These are phyloP conservation scores for Cryptococcus maquisensis DNA, from an alignment of 1,284 basidiomycete genomes.

Conservation along the genomic window DNA sequence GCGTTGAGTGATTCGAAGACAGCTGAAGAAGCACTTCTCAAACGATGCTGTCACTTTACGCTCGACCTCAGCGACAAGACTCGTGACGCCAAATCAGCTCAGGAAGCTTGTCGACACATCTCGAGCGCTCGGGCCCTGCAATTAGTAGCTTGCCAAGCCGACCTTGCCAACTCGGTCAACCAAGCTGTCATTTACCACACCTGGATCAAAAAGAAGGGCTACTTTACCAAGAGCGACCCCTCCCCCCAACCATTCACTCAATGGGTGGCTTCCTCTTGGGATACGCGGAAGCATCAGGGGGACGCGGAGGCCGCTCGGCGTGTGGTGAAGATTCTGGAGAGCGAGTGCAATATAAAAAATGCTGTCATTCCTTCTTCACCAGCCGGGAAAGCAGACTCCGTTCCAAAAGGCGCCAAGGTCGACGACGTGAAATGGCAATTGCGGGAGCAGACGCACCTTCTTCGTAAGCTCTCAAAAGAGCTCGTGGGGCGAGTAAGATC, in stretches of 20 bases:
- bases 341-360: constrained; percentile 24
- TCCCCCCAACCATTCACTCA: constrained; percentile 39
- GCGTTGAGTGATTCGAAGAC: constrained; percentile 85
- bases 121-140: constrained; percentile 74
- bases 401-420: constrained; percentile 29
- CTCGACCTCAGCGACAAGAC: constrained; percentile 62
- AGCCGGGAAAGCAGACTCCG: constrained; percentile 43
- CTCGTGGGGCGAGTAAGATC: constrained; percentile 82
- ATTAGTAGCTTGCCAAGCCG: constrained; percentile 69
- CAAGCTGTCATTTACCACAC: constrained; percentile 57
- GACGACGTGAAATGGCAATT: constrained; percentile 69
- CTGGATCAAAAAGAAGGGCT: constrained; percentile 27
- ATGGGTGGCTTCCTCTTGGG: constrained; percentile 32
- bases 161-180: constrained; percentile 64
- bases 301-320: constrained; percentile 53
- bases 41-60: constrained; percentile 85
- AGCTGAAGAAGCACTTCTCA: constrained; percentile 84
- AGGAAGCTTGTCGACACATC: constrained; percentile 89
- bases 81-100: constrained; percentile 57
- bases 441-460: constrained; percentile 78
- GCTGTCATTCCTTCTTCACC: constrained; percentile 21
- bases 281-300: constrained; percentile 55
- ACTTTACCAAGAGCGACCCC: constrained; percentile 16
- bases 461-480: constrained; percentile 77
- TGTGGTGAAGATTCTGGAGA: constrained; percentile 50